Evolutionary conservation across 208 protist species (phyloP), one percentile per base, ranked within the genome.

Genomic region (Acanthamoeba sp.): DNA sequence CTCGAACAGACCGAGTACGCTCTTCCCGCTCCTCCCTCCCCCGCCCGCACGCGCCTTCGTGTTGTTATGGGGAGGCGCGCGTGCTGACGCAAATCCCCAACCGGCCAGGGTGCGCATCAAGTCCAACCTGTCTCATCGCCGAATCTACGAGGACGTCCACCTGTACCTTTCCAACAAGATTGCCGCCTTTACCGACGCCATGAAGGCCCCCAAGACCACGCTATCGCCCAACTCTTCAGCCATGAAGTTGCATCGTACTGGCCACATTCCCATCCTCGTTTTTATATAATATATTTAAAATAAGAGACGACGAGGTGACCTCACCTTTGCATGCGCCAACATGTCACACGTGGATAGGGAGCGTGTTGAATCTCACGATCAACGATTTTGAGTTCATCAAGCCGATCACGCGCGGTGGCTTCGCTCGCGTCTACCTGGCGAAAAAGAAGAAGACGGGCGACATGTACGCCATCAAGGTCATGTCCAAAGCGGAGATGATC

Each of bases 341-440:
- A 1, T 42, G 18, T 38, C 64, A 27, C 24, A 73, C 4, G 4
- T 14, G 1, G 7, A 27, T 27, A 88, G 42, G 80, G 29, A 88
- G 50, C 80, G 80, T 88, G 50, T 62, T 88, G 80, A 88, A 88
- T 36, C 80, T 88, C 6, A 88, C 48, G 12, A 88, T 88, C 38
- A 34, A 93, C 3, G 97, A 98, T 89, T 98, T 97, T 95, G 93
- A 97, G 36, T 97, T 97, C 36, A 52, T 97, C 50, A 98, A 98
- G 91, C 95, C 80, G n/a, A 97, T 98, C 62, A 95, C 64, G 5
- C n/a, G 95, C 16, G 97, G 97, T 1, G 97, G 96, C 27, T 98
- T 96, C 93, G 97, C 96, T 20, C 71, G 91, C 32, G 96, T 97
- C 12, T 97, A 96, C 45, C 55, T 97, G 3, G 95, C 95, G 0